A percentile compares a stretch with the other conserved stretches of the same genome.
These are phyloP conservation scores for Ophiostoma montium DNA, from an alignment of 2,329 filamentous ascomycete species.

Conservation along the genomic window DNA sequence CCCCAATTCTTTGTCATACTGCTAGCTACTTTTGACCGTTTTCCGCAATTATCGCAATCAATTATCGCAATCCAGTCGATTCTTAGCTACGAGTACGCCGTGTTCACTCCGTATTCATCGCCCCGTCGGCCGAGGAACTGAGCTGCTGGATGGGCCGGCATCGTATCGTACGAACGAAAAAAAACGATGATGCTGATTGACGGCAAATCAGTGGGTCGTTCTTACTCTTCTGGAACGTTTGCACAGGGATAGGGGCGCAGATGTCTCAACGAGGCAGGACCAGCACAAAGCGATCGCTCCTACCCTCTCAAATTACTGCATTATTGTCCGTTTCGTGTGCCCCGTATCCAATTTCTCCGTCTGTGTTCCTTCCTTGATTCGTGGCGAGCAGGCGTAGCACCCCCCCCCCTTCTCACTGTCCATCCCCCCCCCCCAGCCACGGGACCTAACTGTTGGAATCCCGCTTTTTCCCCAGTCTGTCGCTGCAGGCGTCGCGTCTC, in stretches of 20 bases:
- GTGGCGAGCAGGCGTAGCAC: neutral
- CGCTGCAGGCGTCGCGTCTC: neutral
- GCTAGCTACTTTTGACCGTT: no score
- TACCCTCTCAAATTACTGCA: neutral
- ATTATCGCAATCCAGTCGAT: no score
- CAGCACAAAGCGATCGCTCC: neutral
- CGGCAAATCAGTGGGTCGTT: neutral
- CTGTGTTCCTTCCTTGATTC: neutral
- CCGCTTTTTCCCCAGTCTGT: conserved; percentile 2
- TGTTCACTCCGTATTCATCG: no score
- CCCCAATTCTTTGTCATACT: neutral
- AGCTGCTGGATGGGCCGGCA: no score
- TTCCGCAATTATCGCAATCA: no score
- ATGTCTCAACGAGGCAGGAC: no score
- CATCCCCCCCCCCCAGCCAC: neutral
- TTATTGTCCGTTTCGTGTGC: neutral
- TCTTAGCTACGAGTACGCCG: no score
- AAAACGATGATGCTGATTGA: no score
- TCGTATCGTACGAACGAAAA: no score
- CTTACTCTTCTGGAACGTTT: neutral
- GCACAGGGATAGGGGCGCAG: neutral
- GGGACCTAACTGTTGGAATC: neutral
- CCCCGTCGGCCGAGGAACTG: no score
- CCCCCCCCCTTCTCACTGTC: neutral
- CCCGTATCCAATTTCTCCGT: neutral